These are phyloP conservation scores for Larix sibirica DNA, from an alignment of 83 land plant genomes.

Conservation along the genomic window DNA sequence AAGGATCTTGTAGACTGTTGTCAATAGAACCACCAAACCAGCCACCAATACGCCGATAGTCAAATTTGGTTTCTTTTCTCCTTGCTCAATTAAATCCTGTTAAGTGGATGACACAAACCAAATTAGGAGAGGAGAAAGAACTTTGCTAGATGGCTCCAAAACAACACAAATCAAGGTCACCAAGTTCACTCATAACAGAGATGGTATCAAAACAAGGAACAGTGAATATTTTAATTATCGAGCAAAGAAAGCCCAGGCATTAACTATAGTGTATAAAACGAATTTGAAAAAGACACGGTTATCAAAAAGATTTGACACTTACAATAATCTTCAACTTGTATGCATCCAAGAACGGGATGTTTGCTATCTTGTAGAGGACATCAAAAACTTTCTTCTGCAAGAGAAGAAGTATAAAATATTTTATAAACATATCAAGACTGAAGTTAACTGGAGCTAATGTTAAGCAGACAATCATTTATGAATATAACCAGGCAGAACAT, in stretches of 20 bases:
- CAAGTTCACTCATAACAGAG: too few relatives aligned
- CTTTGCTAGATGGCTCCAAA: too few relatives aligned
- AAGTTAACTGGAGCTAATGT: too few relatives aligned
- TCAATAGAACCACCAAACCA: constrained; percentile 41
- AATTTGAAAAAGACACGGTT: not conserved
- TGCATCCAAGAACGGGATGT: constrained; percentile 52
- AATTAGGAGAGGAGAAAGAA: too few relatives aligned
- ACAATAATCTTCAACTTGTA: constrained; percentile 58
- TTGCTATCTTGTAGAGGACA: constrained; percentile 55
- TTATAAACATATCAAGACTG: not conserved
- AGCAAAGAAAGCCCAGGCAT: not conserved
- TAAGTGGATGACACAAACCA: not conserved
- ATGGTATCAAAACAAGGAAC: too few relatives aligned
- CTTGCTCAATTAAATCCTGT: constrained; percentile 75
- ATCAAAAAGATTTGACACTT: constrained; percentile 16
- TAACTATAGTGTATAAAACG: not conserved
- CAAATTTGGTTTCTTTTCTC: constrained; percentile 71
- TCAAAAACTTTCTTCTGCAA: constrained; percentile 71
- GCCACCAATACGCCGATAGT: constrained; percentile 66
- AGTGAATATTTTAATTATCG: not conserved
- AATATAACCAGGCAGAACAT: too few relatives aligned
- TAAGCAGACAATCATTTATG: not conserved
- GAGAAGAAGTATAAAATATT: not conserved
- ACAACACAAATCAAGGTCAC: too few relatives aligned
- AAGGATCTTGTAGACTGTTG: constrained; percentile 41